Evolutionary conservation across 1,284 basidiomycete genomes (phyloP).

Genomic region (Ceratobasidium sp.): DNA sequence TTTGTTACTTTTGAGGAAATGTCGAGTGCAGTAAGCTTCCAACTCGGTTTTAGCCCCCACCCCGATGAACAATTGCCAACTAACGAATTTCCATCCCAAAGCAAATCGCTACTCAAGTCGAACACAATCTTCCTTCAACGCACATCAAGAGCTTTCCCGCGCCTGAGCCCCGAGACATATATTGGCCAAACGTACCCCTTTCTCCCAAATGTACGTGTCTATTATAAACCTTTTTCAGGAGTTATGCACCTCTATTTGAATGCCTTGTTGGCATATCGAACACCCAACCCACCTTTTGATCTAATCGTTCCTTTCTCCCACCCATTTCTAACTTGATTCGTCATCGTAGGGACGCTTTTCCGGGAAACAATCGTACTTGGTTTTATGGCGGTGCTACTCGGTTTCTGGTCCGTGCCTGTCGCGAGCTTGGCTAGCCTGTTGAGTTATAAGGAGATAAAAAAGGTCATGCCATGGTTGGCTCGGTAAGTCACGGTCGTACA

Average conservation of each 20-base stretch:
- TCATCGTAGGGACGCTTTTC: slow-evolving; percentile 50
- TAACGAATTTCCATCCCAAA: slow-evolving; percentile 46
- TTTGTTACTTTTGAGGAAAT: slow-evolving; percentile 98
- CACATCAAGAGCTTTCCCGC: slow-evolving; percentile 74
- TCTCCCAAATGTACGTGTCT: slow-evolving; percentile 53
- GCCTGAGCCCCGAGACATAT: slow-evolving; percentile 94
- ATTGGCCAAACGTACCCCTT: slow-evolving; percentile 88
- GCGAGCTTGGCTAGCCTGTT: slow-evolving; percentile 83
- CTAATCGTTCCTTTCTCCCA: background rate
- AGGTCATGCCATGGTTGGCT: slow-evolving; percentile 84
- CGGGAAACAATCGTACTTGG: slow-evolving; percentile 74
- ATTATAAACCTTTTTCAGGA: background rate
- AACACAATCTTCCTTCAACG: slow-evolving; percentile 72
- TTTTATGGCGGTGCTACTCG: slow-evolving; percentile 72
- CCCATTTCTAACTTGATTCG: background rate
- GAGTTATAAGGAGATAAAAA: slow-evolving; percentile 91
- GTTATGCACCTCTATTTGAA: too few relatives aligned
- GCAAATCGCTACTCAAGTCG: slow-evolving; percentile 91
- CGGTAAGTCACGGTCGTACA: slow-evolving; percentile 20
- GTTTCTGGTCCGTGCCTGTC: slow-evolving; percentile 89
- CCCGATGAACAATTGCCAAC: background rate
- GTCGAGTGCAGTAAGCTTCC: slow-evolving; percentile 76
- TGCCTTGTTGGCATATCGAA: background rate
- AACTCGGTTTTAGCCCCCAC: background rate
- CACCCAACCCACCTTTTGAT: background rate